Base-by-base conservation (phyloP, 2,329 filamentous ascomycete species). In the Ascochyta koolunga region DNA sequence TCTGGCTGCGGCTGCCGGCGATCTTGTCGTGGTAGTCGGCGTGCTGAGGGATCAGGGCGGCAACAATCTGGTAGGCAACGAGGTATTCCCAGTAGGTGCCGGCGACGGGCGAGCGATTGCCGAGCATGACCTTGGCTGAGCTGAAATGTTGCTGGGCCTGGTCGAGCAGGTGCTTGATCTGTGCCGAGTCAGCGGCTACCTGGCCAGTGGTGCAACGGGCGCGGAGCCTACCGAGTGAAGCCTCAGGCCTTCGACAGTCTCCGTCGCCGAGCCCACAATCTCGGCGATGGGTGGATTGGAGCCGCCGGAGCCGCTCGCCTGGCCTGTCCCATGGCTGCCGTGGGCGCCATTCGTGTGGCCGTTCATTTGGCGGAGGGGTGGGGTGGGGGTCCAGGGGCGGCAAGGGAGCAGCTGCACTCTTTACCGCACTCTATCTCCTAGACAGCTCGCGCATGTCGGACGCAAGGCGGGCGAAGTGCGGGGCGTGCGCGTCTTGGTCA, bases 61-160 rank as follows among this genome's bases (percentile, higher is more conserved):
- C 82, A 13, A 89, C 84, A 50, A 97, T 89, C 52, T 92, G 87
- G 55, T 84, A 92, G 10, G 93, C 90, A 59, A 88, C 85, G 53
- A 98, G 83, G 69, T 93, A 98, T 57, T 96, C 90, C 60, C 89
- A 85, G 50, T 96, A 88, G 3, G 93, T 93, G 86, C 75, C 68
- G 13, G 95, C 91, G 4, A 87, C 85, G 79, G 75, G 56, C 84
- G 83, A 29, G 32, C 72, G 70, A 29, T 51, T 62, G 40, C 54
- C 50, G 24, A 72, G 61, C 54, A 86, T 65, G 51, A 82, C 79
- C 46, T 86, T 83, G 32, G 90, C 88, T 39, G 72, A 71, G 33
- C 65, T 71, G 54, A 80, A 72, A 48, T 76, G 74, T 10, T 62
- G 62, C 29, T 76, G 73, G 33, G 80, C 80, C 8, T 64, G 58